phyloP scores from a whole-genome alignment of 768 basidiomycete species.

The Phlegmacium glaucopus region DNA sequence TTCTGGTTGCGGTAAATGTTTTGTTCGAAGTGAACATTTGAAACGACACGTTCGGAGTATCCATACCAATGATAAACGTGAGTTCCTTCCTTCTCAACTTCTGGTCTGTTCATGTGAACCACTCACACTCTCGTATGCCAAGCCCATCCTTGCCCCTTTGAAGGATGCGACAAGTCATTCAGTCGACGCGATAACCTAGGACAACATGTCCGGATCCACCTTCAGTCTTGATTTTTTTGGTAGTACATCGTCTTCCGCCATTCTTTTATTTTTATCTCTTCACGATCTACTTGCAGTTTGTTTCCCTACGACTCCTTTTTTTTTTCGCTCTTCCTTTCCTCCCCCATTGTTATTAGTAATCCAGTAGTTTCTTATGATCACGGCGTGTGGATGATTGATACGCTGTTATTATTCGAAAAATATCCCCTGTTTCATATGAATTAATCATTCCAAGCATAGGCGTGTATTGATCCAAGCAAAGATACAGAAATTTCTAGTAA shows the following conservation, averaged over 20 bases:
- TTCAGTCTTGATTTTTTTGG: constrained; percentile 20
- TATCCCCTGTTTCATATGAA: too few relatives aligned
- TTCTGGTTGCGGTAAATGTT: constrained; percentile 74
- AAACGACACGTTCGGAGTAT: constrained; percentile 79
- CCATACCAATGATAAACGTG: constrained; percentile 84
- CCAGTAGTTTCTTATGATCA: too few relatives aligned
- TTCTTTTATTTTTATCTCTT: neutral
- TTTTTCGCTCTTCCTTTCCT: neutral
- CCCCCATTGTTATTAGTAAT: too few relatives aligned
- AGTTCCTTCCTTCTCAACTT: too few relatives aligned
- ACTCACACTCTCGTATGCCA: neutral
- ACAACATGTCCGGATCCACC: constrained; percentile 70
- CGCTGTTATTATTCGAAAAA: too few relatives aligned
- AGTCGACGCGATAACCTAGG: constrained; percentile 75
- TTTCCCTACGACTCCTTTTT: neutral
- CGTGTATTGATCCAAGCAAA: too few relatives aligned
- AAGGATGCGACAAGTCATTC: constrained; percentile 67
- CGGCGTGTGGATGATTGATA: too few relatives aligned
- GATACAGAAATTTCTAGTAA: too few relatives aligned
- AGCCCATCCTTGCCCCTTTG: constrained; percentile 61
- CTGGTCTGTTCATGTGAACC: neutral
- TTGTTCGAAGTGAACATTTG: constrained; percentile 76
- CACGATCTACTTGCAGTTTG: too few relatives aligned
- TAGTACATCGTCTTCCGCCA: too few relatives aligned
- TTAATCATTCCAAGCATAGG: too few relatives aligned